Conservation (phyloP, 768 basidiomycete genomes). For the Termitomyces titanicus region DNA sequence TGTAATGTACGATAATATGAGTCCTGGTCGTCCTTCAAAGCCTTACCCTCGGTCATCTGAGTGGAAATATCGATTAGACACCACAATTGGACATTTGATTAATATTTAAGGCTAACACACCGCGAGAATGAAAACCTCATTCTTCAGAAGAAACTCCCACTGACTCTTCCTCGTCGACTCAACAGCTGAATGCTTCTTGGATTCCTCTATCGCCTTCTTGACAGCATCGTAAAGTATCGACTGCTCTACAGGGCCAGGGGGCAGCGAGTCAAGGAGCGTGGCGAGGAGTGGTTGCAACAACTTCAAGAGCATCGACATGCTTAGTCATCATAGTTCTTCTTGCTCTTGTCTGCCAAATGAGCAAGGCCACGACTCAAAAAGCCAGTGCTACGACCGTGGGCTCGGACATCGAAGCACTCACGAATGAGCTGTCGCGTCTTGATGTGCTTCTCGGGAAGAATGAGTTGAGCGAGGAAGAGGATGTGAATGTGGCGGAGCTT, state of each 20-base stretch:
- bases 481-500: slow-evolving; percentile 46
- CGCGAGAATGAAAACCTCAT: slow-evolving; percentile 68
- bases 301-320: slow-evolving; percentile 36
- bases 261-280: slow-evolving; percentile 48
- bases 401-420: slow-evolving; percentile 17
- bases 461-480: slow-evolving; percentile 29
- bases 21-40: slow-evolving; percentile 44
- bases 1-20: slow-evolving; percentile 61
- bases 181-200: slow-evolving; percentile 36
- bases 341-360: slow-evolving; percentile 8
- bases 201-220: slow-evolving; percentile 37
- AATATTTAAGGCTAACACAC: slow-evolving; percentile 37
- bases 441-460: slow-evolving; percentile 27
- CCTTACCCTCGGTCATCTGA: slow-evolving; percentile 66
- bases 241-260: slow-evolving; percentile 47
- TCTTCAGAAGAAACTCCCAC: slow-evolving; percentile 73
- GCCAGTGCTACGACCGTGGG: slow-evolving; percentile 1
- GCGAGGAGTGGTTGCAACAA: slow-evolving; percentile 48
- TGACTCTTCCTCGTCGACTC: slow-evolving; percentile 61
- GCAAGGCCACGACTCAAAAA: slow-evolving; percentile 1
- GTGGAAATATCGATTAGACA: not conserved
- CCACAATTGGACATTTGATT: not conserved
- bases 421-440: slow-evolving; percentile 34
- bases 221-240: slow-evolving; percentile 48
- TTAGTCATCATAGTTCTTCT: slow-evolving; percentile 11